phyloP scores from a whole-genome alignment of 331 rosid species.

The Pyrus hybrid region DNA sequence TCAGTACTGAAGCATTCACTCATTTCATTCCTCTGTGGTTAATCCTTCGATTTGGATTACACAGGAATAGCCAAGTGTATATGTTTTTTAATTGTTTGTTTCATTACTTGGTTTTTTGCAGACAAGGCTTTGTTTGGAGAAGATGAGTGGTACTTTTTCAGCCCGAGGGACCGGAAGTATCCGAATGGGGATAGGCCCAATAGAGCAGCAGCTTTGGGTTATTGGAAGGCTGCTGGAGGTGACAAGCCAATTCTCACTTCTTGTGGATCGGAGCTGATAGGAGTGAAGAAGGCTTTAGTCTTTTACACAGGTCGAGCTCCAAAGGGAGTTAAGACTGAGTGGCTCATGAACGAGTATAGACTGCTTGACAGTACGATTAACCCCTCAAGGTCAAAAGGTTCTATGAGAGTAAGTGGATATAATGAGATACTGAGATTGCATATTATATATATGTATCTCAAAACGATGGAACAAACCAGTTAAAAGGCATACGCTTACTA shows the following conservation, averaged over 20 bases:
- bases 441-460: not conserved
- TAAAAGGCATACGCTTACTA: not conserved
- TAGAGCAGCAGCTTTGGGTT: constrained; percentile 66
- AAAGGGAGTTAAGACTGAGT: constrained; percentile 52
- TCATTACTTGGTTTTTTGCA: constrained; percentile 20
- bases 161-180: constrained; percentile 62
- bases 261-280: constrained; percentile 38
- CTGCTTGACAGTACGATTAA: constrained; percentile 24
- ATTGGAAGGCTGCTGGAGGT: constrained; percentile 71
- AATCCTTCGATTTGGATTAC: not conserved
- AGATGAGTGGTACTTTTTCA: constrained; percentile 74
- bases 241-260: constrained; percentile 57
- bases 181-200: constrained; percentile 69
- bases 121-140: constrained; percentile 66
- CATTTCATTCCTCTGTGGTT: not conserved
- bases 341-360: constrained; percentile 70
- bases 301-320: constrained; percentile 58
- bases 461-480: not conserved
- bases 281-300: constrained; percentile 70
- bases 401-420: constrained; percentile 56
- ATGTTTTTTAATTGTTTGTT: not conserved
- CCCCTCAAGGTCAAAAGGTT: constrained; percentile 36
- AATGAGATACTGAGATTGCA: not conserved
- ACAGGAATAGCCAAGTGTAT: not conserved
- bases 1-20: constrained; percentile 24